Evolutionary conservation across 176 grass and related monocot genomes (phyloP).

Genomic region (Aegilops speltoides): DNA sequence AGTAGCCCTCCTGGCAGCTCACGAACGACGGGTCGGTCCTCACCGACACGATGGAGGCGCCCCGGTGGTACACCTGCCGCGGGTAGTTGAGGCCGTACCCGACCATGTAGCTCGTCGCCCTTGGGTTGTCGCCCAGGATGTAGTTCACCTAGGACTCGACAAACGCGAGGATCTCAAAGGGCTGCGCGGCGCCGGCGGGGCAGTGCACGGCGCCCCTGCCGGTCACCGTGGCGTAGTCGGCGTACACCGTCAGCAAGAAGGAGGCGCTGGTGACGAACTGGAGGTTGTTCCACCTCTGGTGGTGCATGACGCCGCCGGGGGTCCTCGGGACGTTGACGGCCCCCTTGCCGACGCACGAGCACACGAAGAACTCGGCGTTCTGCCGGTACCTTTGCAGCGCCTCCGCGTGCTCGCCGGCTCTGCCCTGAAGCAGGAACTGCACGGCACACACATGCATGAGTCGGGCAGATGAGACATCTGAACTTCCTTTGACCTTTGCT

Average conservation of each 20-base stretch:
- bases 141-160: conserved; percentile 85
- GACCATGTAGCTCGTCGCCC: conserved; percentile 94
- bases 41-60: conserved; percentile 80
- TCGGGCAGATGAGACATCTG: no score
- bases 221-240: conserved; percentile 51
- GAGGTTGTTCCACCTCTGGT: conserved; percentile 95
- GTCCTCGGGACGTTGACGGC: conserved; percentile 59
- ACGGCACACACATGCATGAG: no score
- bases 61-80: conserved; percentile 88
- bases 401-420: conserved; percentile 49
- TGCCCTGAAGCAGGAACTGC: conserved; percentile 74
- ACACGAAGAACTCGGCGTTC: conserved; percentile 91
- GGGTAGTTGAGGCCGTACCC: conserved; percentile 71
- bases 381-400: conserved; percentile 67
- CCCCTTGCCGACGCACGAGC: conserved; percentile 80
- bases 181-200: conserved; percentile 33
- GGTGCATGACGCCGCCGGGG: conserved; percentile 75
- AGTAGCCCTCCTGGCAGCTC: conserved; percentile 72
- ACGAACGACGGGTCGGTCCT: conserved; percentile 56
- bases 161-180: conserved; percentile 66
- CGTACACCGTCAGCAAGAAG: conserved; percentile 78
- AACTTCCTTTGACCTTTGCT: no score
- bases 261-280: conserved; percentile 91
- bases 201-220: conserved; percentile 47
- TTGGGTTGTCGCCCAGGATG: conserved; percentile 83